Evolutionary conservation across 2,329 filamentous ascomycete genomes (phyloP).

Genomic region (Colletotrichum sp.): DNA sequence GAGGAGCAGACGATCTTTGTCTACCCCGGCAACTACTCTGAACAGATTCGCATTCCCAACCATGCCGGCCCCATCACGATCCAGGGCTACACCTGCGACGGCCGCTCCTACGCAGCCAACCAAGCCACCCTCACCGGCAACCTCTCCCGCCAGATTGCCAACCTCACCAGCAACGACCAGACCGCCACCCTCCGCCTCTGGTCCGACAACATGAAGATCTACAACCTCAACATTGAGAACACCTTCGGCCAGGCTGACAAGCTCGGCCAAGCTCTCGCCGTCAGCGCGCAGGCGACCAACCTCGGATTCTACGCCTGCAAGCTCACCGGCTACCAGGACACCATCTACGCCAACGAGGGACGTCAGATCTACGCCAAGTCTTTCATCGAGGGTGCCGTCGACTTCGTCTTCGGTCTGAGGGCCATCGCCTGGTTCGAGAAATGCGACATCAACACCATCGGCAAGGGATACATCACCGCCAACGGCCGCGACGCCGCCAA

Average conservation of each 20-base stretch:
- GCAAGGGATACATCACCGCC: slow-evolving; percentile 51
- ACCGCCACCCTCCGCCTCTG: slow-evolving; percentile 48
- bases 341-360: slow-evolving; percentile 54
- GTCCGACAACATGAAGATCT: slow-evolving; percentile 64
- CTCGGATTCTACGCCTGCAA: slow-evolving; percentile 53
- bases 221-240: slow-evolving; percentile 41
- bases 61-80: slow-evolving; percentile 46
- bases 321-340: slow-evolving; percentile 61
- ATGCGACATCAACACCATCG: slow-evolving; percentile 51
- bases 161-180: slow-evolving; percentile 48
- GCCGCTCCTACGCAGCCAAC: slow-evolving; percentile 51
- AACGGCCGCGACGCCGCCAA: slow-evolving; percentile 46
- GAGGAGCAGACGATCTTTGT: slow-evolving; percentile 52
- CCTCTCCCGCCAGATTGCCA: slow-evolving; percentile 36
- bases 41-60: slow-evolving; percentile 12
- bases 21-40: slow-evolving; percentile 61
- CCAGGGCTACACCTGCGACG: slow-evolving; percentile 57
- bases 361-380: slow-evolving; percentile 58
- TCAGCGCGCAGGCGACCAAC: slow-evolving; percentile 52
- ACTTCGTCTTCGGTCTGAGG: slow-evolving; percentile 65
- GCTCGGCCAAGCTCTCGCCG: slow-evolving; percentile 57
- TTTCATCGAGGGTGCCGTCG: slow-evolving; percentile 60
- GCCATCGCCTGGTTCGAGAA: slow-evolving; percentile 60
- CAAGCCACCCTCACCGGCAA: slow-evolving; percentile 45
- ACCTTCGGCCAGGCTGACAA: slow-evolving; percentile 50